Base-by-base conservation (phyloP, 2,329 filamentous ascomycete species). In the Nothophaeocryptopus gaeumannii region DNA sequence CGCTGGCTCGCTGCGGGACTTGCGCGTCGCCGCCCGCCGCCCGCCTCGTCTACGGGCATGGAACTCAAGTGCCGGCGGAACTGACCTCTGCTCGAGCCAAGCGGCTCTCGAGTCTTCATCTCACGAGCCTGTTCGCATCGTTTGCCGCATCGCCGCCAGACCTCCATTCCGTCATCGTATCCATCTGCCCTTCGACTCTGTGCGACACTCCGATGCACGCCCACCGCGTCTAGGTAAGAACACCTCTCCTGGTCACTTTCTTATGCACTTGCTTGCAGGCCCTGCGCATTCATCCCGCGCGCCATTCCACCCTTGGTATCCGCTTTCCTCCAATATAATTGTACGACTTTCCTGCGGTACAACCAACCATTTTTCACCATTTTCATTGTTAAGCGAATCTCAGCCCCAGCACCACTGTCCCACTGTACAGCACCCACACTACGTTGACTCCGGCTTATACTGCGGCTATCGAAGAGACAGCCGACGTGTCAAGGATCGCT, bases 321-420 rank as follows among this genome's bases (percentile, higher is more conserved):
- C 50, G 39, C 52, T 47, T 38, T 45, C 51, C 37, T 54, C 56
- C 59, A 56, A 63, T 60, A 63, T 55, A 55, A 58, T 63, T 58
- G 59, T 63, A 51, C 59, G 33, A 64, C 61, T 45, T 54, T 56
- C 46, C 57, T 64, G 59, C 55, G 50, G 63, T 63, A 58, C 60
- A 51, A 62, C 64, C 61, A 63, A 61, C 58, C 60, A 63, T 56
- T 47, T 58, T 41, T 15, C 50, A 26, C 52, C 37, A 52, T 53
- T 58, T 56, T 58, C 38, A 51, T 54, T 54, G 46, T 48, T 51
- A 56, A 54, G 53, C 59, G 51, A 58, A 35, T 47, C 47, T 50
- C 47, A 44, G 33, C 47, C 51, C 34, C 36, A 45, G 30, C 39
- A 45, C 47, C 39, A 47, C 39, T 52, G 56, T 56, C 51, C 36